These are phyloP conservation scores for Spathaspora passalidarum DNA, from an alignment of 805 yeast species.

Conservation along the genomic window DNA sequence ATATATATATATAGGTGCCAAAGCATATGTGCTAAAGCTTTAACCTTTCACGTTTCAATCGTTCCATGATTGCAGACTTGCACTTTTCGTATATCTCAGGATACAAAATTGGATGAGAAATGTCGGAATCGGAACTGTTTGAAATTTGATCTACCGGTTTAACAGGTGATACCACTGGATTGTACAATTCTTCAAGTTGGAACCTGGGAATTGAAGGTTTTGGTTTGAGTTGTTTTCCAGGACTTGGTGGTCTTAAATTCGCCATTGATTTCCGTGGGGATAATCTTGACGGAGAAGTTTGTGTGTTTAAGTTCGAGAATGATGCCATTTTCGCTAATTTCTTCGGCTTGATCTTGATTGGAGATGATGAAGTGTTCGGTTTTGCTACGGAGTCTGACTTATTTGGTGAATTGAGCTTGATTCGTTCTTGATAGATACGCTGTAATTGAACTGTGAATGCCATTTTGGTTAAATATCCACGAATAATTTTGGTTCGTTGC, in stretches of 20 bases:
- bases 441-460: constrained; percentile 67
- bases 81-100: constrained; percentile 27
- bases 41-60: constrained; percentile 11
- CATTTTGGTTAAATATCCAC: constrained; percentile 45
- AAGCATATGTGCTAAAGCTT: neutral
- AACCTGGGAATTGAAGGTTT: constrained; percentile 24
- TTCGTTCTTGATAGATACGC: constrained; percentile 48
- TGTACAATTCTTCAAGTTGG: constrained; percentile 21
- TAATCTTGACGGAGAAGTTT: constrained; percentile 1
- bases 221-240: constrained; percentile 10
- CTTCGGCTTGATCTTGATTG: constrained; percentile 3
- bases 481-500: constrained; percentile 42
- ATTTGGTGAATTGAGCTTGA: constrained; percentile 13
- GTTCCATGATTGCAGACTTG: constrained; percentile 22
- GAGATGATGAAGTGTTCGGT: no score
- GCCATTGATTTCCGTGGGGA: constrained; percentile 6
- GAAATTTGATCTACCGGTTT: neutral
- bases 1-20: no score
- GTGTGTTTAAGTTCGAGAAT: constrained; percentile 11
- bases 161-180: constrained; percentile 19
- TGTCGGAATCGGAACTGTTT: neutral
- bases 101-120: neutral
- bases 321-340: constrained; percentile 6
- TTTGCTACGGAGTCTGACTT: neutral
- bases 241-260: constrained; percentile 11